Evolutionary conservation across 352 stramenopile genomes (phyloP).

Genomic region (Globisporangium alternatum): DNA sequence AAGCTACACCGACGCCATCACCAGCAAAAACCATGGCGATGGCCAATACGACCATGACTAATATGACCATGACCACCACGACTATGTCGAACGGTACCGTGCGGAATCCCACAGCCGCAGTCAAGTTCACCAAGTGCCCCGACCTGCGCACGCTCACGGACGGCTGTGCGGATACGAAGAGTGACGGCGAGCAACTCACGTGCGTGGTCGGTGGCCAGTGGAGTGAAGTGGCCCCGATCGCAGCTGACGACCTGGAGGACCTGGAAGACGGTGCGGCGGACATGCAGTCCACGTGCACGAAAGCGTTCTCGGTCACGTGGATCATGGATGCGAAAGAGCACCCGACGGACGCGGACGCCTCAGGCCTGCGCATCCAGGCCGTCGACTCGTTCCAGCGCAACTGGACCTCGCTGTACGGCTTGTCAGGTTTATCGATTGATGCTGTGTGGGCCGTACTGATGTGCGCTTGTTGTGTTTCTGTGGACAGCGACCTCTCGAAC

Average conservation of each 20-base stretch:
- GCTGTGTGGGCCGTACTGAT: neutral
- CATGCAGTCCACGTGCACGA: constrained; percentile 8
- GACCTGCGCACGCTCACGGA: neutral
- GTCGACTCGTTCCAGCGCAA: constrained; percentile 5
- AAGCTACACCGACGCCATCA: neutral
- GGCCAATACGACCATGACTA: neutral
- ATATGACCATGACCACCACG: neutral
- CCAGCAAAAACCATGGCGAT: neutral
- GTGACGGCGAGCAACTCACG: neutral
- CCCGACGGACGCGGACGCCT: neutral
- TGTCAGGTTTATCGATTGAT: no score
- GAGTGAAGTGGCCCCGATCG: neutral
- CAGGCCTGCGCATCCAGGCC: constrained; percentile 3
- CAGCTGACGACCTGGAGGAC: neutral
- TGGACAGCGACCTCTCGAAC: constrained; percentile 13
- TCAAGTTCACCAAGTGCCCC: neutral
- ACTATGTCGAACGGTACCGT: neutral
- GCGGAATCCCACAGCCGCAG: neutral
- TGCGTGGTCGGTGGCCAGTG: constrained; percentile 11
- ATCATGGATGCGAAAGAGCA: neutral
- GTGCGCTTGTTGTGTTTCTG: neutral
- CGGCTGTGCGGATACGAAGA: neutral
- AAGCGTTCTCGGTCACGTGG: constrained; percentile 6
- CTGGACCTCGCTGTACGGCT: constrained; percentile 9
- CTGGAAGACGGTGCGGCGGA: neutral